A percentile compares a stretch with the other conserved stretches of the same genome.
Evolutionary conservation across 2,329 filamentous ascomycete species (phyloP).

Genomic region (Pseudogymnoascus sp.): DNA sequence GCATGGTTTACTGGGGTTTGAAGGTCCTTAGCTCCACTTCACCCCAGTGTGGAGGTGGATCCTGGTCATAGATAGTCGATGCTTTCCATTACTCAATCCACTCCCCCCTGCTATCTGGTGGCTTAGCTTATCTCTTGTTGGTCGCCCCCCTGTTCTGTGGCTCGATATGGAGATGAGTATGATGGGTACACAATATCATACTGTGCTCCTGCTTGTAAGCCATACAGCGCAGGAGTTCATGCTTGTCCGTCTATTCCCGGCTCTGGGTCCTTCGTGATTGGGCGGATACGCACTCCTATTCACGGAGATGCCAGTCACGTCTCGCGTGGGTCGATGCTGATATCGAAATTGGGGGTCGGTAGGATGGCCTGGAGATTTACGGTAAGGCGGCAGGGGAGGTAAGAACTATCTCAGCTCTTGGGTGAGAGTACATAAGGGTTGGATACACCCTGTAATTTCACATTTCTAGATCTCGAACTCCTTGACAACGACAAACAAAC

Average conservation of each 20-base stretch:
- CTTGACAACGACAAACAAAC: not conserved
- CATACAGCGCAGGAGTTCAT: not conserved
- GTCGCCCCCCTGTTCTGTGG: not conserved
- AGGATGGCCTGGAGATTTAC: not conserved
- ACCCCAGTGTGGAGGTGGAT: not conserved
- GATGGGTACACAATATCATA: not conserved
- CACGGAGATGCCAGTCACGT: not conserved
- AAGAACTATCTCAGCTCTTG: not conserved
- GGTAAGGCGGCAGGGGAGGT: not conserved
- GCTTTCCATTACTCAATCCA: constrained; percentile 5
- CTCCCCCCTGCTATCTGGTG: constrained; percentile 4
- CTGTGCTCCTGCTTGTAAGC: not conserved
- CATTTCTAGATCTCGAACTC: not conserved
- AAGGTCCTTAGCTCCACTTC: not conserved
- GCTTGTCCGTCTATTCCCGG: not conserved
- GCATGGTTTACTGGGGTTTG: not conserved
- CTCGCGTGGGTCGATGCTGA: not conserved
- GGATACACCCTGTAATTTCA: not conserved
- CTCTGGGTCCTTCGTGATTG: not conserved
- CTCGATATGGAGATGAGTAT: not conserved
- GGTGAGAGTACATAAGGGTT: not conserved
- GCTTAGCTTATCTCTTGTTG: not conserved
- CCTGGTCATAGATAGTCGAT: constrained; percentile 1
- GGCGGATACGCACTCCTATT: not conserved
- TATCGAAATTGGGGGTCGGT: not conserved